Evolutionary conservation across 805 yeast genomes (phyloP).

Genomic region (Cyberlindnera euphorbiiphila): DNA sequence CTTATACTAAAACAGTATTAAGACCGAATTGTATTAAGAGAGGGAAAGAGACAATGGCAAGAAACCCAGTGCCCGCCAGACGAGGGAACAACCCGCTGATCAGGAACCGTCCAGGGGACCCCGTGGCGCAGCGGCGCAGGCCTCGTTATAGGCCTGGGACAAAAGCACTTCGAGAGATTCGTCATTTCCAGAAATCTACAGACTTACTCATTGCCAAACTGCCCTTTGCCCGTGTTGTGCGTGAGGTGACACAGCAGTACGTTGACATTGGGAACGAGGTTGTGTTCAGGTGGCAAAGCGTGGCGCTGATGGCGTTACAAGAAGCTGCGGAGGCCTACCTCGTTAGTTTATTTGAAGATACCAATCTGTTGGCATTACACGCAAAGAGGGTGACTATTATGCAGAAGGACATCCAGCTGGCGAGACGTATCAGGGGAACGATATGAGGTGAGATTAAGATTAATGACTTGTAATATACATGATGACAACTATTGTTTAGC

Average conservation of each 20-base stretch:
- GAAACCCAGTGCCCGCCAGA: background rate
- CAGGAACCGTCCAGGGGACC: constrained; percentile 14
- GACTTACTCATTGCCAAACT: constrained; percentile 65
- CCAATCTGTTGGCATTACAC: constrained; percentile 72
- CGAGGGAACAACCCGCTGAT: constrained; percentile 4
- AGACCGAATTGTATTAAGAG: too few relatives aligned
- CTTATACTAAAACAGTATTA: too few relatives aligned
- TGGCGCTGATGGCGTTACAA: constrained; percentile 73
- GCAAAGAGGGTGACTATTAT: constrained; percentile 81
- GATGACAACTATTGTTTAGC: background rate
- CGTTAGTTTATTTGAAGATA: constrained; percentile 71
- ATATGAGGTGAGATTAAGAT: constrained; percentile 7
- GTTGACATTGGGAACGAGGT: constrained; percentile 47
- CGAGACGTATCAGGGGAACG: constrained; percentile 68
- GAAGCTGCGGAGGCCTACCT: constrained; percentile 80
- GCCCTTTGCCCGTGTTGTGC: constrained; percentile 74
- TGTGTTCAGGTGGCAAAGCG: constrained; percentile 72
- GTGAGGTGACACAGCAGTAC: constrained; percentile 61
- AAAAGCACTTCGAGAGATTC: constrained; percentile 61
- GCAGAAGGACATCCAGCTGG: constrained; percentile 79
- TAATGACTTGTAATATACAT: too few relatives aligned
- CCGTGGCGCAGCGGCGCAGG: constrained; percentile 5
- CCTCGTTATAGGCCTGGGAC: constrained; percentile 57
- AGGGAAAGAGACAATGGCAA: background rate
- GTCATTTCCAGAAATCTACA: constrained; percentile 63